These are phyloP conservation scores for Gnomoniopsis sp. DNA, from an alignment of 2,329 filamentous ascomycete species.

Conservation along the genomic window DNA sequence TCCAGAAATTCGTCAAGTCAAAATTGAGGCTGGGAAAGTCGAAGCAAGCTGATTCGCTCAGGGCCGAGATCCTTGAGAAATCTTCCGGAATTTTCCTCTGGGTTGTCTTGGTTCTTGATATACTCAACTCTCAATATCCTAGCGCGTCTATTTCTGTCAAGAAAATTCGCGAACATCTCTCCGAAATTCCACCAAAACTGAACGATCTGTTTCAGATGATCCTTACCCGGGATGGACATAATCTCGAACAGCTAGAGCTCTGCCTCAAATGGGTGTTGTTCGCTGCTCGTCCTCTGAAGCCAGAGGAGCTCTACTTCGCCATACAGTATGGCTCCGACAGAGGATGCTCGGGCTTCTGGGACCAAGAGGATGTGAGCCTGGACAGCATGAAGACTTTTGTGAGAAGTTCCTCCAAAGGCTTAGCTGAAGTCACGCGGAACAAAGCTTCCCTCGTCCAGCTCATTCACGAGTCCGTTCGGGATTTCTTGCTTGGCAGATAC, in stretches of 20 bases:
- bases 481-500: constrained; percentile 30
- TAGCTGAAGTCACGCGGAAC: constrained; percentile 39
- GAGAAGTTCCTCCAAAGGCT: constrained; percentile 44
- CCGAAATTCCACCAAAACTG: constrained; percentile 29
- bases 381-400: constrained; percentile 33
- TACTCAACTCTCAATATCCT: constrained; percentile 33
- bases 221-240: constrained; percentile 41
- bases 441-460: constrained; percentile 41
- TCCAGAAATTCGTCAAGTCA: neutral
- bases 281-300: constrained; percentile 38
- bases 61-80: neutral
- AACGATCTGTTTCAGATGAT: constrained; percentile 49
- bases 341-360: neutral
- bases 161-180: constrained; percentile 21
- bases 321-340: constrained; percentile 14
- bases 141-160: neutral
- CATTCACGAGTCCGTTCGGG: constrained; percentile 49
- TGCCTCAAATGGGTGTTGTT: constrained; percentile 55
- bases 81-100: constrained; percentile 25
- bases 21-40: neutral
- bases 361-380: neutral
- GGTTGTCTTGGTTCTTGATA: constrained; percentile 36
- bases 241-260: constrained; percentile 37
- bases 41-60: neutral
- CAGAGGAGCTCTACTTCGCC: constrained; percentile 40